Conservation (phyloP, 257 asterid genomes). For the Plectranthus barbatus region DNA sequence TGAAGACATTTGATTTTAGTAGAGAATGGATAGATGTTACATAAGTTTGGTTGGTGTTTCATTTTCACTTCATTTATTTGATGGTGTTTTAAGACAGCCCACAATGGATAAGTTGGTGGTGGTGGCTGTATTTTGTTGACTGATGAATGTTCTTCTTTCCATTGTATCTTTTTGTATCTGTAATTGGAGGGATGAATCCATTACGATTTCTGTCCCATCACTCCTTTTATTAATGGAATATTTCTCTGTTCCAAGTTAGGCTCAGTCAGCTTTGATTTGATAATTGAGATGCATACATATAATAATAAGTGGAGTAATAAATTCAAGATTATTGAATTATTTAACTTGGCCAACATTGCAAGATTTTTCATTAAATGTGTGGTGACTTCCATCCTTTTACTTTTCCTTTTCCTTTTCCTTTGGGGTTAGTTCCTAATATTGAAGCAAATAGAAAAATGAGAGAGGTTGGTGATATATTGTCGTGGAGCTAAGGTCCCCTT, state of each 20-base stretch:
- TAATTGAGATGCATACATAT: too few relatives aligned
- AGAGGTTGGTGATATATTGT: conserved; percentile 11
- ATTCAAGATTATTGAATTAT: too few relatives aligned
- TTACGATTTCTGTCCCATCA: conserved; percentile 20
- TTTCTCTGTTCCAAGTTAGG: not conserved
- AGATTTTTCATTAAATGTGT: too few relatives aligned
- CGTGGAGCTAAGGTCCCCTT: conserved; percentile 6
- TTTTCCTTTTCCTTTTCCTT: too few relatives aligned
- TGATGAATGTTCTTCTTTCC: conserved; percentile 5
- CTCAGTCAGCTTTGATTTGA: too few relatives aligned
- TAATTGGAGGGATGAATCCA: conserved; percentile 13
- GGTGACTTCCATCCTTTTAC: too few relatives aligned
- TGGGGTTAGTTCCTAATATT: too few relatives aligned
- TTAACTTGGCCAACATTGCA: too few relatives aligned
- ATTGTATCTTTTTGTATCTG: not conserved
- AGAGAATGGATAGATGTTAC: conserved; percentile 17
- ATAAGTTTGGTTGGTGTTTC: conserved; percentile 1
- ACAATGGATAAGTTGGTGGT: not conserved
- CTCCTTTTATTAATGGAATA: conserved; percentile 9
- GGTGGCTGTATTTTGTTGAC: conserved; percentile 43
- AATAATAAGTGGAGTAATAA: too few relatives aligned
- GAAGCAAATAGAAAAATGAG: not conserved
- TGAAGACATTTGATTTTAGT: conserved; percentile 20
- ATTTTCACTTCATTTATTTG: not conserved
- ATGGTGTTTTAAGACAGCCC: too few relatives aligned